These are phyloP conservation scores for Ceratopteris richardii DNA, from an alignment of 75 land plant genomes.

Conservation along the genomic window DNA sequence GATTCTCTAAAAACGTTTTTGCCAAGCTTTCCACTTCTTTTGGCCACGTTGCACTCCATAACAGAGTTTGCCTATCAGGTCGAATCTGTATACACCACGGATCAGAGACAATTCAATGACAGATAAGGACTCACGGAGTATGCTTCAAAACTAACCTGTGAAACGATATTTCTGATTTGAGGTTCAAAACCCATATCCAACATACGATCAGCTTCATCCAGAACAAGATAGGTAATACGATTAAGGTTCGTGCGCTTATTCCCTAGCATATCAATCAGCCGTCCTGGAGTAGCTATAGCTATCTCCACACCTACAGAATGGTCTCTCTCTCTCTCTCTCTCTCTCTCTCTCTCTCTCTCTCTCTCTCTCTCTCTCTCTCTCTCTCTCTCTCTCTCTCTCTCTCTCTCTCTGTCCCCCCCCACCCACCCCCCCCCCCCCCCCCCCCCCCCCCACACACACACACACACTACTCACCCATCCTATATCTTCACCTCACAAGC, in stretches of 20 bases:
- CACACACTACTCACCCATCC: too few relatives aligned
- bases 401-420: too few relatives aligned
- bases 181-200: constrained; percentile 95
- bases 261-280: constrained; percentile 85
- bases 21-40: constrained; percentile 78
- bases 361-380: not conserved
- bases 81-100: constrained; percentile 43
- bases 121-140: not conserved
- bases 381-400: too few relatives aligned
- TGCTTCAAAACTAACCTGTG: constrained; percentile 37
- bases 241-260: constrained; percentile 59
- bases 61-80: constrained; percentile 82
- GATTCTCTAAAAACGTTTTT: constrained; percentile 58
- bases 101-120: not conserved
- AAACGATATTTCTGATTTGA: constrained; percentile 70
- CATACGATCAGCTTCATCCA: constrained; percentile 93
- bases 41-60: constrained; percentile 96
- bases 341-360: not conserved
- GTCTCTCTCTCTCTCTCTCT: too few relatives aligned
- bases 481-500: not conserved
- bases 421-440: too few relatives aligned
- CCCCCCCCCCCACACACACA: too few relatives aligned
- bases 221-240: constrained; percentile 76
- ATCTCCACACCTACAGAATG: constrained; percentile 64
- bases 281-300: constrained; percentile 83